Evolutionary conservation across 2,329 filamentous ascomycete genomes (phyloP).

Genomic region (Cladophialophora immunda): DNA sequence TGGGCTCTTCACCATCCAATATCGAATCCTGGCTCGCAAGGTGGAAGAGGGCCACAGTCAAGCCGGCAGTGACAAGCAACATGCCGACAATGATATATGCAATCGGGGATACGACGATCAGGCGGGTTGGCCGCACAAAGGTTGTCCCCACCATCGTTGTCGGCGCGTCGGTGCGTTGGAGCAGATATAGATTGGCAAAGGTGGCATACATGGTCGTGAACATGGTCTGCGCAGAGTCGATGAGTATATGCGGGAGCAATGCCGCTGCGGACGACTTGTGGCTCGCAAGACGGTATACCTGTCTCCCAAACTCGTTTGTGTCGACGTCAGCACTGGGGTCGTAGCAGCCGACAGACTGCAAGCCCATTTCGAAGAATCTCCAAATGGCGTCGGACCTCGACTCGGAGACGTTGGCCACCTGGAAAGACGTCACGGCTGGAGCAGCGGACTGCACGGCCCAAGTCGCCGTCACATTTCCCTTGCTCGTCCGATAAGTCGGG

Average conservation of each 20-base stretch:
- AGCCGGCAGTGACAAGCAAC: neutral
- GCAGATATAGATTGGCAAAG: slow-evolving; percentile 3
- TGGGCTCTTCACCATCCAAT: slow-evolving; percentile 7
- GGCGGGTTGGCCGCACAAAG: neutral
- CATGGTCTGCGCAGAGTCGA: slow-evolving; percentile 1
- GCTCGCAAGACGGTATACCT: neutral
- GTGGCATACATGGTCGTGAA: neutral
- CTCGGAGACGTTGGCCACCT: neutral
- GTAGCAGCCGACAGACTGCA: neutral
- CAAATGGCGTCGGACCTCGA: neutral
- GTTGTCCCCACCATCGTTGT: neutral
- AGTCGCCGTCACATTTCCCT: neutral
- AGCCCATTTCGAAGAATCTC: slow-evolving; percentile 1
- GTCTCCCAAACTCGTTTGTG: neutral
- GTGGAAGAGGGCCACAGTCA: neutral
- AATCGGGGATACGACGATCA: slow-evolving; percentile 5
- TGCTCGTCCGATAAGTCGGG: neutral
- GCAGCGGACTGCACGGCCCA: neutral
- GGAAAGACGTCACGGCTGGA: neutral
- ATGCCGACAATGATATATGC: slow-evolving; percentile 14
- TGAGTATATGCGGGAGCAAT: neutral
- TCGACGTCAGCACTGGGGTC: neutral
- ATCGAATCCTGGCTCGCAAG: slow-evolving; percentile 5
- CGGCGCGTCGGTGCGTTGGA: neutral
- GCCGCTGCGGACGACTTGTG: neutral